phyloP scores from a whole-genome alignment of 352 stramenopile genomes.

The Albugo laibachii region DNA sequence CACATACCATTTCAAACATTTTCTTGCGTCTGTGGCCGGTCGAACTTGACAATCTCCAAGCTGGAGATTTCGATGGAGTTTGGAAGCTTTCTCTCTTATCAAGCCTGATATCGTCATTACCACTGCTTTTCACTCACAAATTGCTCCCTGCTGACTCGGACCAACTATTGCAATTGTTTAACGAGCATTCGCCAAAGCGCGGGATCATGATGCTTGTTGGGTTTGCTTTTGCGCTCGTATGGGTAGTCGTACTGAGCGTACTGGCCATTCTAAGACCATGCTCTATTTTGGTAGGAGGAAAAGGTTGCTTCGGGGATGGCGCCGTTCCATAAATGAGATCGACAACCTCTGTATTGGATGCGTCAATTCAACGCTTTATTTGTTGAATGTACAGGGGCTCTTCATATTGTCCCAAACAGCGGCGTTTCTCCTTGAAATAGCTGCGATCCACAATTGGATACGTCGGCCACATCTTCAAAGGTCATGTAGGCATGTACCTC shows the following conservation, averaged over 20 bases:
- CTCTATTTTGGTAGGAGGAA: slow-evolving; percentile 35
- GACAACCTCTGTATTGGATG: no score
- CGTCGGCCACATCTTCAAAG: no score
- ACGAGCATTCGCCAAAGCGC: slow-evolving; percentile 21
- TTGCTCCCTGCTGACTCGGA: slow-evolving; percentile 27
- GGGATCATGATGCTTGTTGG: slow-evolving; percentile 15
- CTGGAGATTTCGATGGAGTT: slow-evolving; percentile 30
- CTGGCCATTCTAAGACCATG: slow-evolving; percentile 44
- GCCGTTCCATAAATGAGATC: no score
- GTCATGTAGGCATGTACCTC: no score
- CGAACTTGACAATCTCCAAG: slow-evolving; percentile 32
- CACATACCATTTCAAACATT: slow-evolving; percentile 60
- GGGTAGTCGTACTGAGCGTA: slow-evolving; percentile 37
- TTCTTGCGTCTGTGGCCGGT: slow-evolving; percentile 51
- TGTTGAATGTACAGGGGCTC: no score
- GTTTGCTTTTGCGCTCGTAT: slow-evolving; percentile 40
- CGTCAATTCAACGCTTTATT: no score
- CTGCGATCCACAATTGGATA: no score
- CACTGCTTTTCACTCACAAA: slow-evolving; percentile 19
- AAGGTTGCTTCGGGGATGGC: slow-evolving; percentile 14
- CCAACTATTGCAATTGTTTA: slow-evolving; percentile 27
- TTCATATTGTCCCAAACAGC: no score
- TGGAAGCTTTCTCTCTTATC: slow-evolving; percentile 68
- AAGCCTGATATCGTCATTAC: slow-evolving; percentile 28
- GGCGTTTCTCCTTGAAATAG: no score